Evolutionary conservation across 2,329 filamentous ascomycete genomes (phyloP).

Genomic region (Teratosphaeria gauchensis): DNA sequence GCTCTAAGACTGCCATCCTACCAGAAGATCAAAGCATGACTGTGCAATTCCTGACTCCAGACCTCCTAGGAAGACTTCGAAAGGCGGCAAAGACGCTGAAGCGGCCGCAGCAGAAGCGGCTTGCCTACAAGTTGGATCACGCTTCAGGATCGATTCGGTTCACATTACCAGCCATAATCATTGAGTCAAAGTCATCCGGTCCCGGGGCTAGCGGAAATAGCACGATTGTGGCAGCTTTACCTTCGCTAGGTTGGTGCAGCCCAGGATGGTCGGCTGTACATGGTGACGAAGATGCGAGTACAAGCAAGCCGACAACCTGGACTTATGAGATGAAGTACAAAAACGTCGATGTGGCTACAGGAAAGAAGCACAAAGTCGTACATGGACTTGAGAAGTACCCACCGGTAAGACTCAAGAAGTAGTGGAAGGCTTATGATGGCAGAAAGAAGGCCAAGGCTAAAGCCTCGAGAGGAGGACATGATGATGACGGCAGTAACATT

Average conservation of each 20-base stretch:
- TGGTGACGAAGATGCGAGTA: neutral
- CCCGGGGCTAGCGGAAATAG: conserved; percentile 2
- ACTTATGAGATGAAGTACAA: conserved; percentile 13
- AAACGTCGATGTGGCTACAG: conserved; percentile 2
- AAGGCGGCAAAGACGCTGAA: neutral
- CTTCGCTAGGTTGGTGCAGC: conserved; percentile 18
- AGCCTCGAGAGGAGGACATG: neutral
- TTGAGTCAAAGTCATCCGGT: neutral
- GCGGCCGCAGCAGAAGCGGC: neutral
- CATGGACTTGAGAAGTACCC: neutral
- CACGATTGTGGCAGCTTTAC: conserved; percentile 19
- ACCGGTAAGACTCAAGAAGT: neutral
- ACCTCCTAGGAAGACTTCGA: conserved; percentile 16
- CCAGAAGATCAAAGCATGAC: conserved; percentile 20
- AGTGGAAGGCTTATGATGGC: neutral
- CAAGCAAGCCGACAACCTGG: conserved; percentile 3
- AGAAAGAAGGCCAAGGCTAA: neutral
- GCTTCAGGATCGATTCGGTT: conserved; percentile 30
- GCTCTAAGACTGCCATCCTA: conserved; percentile 15
- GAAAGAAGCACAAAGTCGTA: neutral
- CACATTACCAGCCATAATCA: conserved; percentile 30
- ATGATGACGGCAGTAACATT: neutral
- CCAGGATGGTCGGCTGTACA: conserved; percentile 2
- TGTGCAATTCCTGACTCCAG: conserved; percentile 31
- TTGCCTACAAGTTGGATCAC: neutral